Conservation (phyloP, 805 yeast genomes). For the Kodamaea sagamina region DNA sequence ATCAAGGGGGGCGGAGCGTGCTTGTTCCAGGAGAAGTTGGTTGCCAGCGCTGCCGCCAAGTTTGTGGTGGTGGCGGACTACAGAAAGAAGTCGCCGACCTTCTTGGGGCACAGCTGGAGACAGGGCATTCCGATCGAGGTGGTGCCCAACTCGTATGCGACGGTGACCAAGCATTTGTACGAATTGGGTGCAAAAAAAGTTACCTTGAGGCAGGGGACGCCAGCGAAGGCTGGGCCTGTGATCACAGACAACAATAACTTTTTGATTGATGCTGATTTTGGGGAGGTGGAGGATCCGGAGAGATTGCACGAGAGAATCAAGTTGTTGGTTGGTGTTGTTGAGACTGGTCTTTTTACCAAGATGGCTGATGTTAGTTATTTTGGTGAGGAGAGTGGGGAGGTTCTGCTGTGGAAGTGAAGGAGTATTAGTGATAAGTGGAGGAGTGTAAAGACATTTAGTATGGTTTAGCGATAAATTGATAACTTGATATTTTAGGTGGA, state of each 20-base stretch:
- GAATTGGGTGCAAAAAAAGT: constrained; percentile 65
- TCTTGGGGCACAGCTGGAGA: constrained; percentile 78
- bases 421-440: too few species aligned
- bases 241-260: constrained; percentile 95
- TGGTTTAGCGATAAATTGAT: too few species aligned
- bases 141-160: constrained; percentile 83
- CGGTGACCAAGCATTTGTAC: constrained; percentile 65
- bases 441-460: too few species aligned
- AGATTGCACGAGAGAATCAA: constrained; percentile 67
- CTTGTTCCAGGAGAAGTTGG: constrained; percentile 91
- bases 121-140: constrained; percentile 96
- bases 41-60: constrained; percentile 73
- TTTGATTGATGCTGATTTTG: constrained; percentile 91
- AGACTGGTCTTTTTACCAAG: constrained; percentile 83
- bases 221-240: constrained; percentile 95
- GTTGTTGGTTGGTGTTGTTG: constrained; percentile 87
- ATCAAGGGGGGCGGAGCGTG: constrained; percentile 99
- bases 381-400: constrained; percentile 77
- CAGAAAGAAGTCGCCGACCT: constrained; percentile 69
- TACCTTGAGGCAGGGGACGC: constrained; percentile 77
- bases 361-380: constrained; percentile 82
- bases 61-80: constrained; percentile 91
- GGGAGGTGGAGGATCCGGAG: constrained; percentile 56
- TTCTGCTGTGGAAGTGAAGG: constrained; percentile 14
- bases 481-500: too few species aligned